phyloP scores from a whole-genome alignment of 2,329 filamentous ascomycete genomes.

The Ophiostoma himal-ulmi region DNA sequence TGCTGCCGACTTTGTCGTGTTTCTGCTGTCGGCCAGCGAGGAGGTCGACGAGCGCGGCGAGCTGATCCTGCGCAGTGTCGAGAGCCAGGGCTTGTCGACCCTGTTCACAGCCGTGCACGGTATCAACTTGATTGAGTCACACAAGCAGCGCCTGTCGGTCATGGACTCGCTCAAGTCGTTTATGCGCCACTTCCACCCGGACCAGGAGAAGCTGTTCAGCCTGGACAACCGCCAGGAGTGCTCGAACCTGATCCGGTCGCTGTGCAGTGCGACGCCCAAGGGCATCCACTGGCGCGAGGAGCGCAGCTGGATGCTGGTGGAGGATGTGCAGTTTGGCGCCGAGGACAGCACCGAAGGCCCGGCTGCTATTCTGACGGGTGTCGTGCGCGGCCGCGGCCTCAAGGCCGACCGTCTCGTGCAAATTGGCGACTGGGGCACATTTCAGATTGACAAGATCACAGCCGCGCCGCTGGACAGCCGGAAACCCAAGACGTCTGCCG shows the following conservation, averaged over 20 bases:
- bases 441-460: slow-evolving; percentile 84
- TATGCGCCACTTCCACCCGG: slow-evolving; percentile 89
- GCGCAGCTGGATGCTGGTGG: slow-evolving; percentile 89
- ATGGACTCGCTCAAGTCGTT: slow-evolving; percentile 81
- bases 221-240: slow-evolving; percentile 86
- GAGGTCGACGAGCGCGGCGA: slow-evolving; percentile 84
- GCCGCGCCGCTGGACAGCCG: slow-evolving; percentile 62
- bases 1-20: slow-evolving; percentile 83
- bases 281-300: slow-evolving; percentile 94
- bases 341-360: slow-evolving; percentile 43
- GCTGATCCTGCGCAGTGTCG: slow-evolving; percentile 75
- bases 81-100: slow-evolving; percentile 91
- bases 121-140: slow-evolving; percentile 69
- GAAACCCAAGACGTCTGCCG: slow-evolving; percentile 41
- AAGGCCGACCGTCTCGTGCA: slow-evolving; percentile 89
- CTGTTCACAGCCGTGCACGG: slow-evolving; percentile 80
- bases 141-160: slow-evolving; percentile 71
- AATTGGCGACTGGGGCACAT: slow-evolving; percentile 88
- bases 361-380: slow-evolving; percentile 64
- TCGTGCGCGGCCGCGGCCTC: slow-evolving; percentile 76
- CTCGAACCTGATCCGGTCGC: slow-evolving; percentile 79
- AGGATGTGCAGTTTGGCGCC: slow-evolving; percentile 62
- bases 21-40: slow-evolving; percentile 73
- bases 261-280: slow-evolving; percentile 89
- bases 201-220: slow-evolving; percentile 84